phyloP scores from a whole-genome alignment of 257 asterid species.

The Solanum pennellii region DNA sequence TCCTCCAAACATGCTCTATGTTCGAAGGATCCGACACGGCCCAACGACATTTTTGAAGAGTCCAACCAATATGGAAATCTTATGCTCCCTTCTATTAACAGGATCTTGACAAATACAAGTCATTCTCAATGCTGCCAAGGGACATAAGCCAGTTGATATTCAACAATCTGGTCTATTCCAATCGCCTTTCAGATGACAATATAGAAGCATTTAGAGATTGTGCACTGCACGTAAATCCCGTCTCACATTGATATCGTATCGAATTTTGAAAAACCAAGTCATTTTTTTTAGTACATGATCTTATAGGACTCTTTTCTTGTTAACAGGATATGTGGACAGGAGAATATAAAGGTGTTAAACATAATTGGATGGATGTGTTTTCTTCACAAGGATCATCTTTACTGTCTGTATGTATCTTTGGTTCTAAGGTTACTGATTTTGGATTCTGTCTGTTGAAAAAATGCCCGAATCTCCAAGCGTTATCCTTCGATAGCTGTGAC shows the following conservation, averaged over 20 bases:
- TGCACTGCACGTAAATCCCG: conserved; percentile 59
- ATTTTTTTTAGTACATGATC: not conserved
- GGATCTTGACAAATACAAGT: conserved; percentile 47
- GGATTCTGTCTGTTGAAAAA: conserved; percentile 50
- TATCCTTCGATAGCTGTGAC: conserved; percentile 65
- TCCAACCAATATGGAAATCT: not conserved
- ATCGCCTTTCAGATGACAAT: conserved; percentile 31
- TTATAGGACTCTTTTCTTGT: not conserved
- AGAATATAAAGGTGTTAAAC: conserved; percentile 59
- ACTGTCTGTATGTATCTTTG: conserved; percentile 65
- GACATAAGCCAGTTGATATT: conserved; percentile 80
- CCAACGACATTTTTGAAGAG: not conserved
- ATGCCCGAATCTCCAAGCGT: conserved; percentile 52
- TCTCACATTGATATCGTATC: not conserved
- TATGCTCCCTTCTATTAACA: conserved; percentile 10
- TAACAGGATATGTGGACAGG: conserved; percentile 77
- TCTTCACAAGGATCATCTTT: conserved; percentile 81
- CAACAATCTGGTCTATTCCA: conserved; percentile 70
- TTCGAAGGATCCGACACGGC: not conserved
- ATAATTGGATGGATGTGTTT: conserved; percentile 73
- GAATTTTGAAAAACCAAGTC: not conserved
- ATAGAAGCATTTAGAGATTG: conserved; percentile 87
- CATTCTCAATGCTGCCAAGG: conserved; percentile 76
- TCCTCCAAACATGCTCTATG: not conserved
- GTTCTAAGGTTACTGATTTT: conserved; percentile 65